phyloP scores from a whole-genome alignment of 2,329 filamentous ascomycete genomes.

The Microdochium nivale region DNA sequence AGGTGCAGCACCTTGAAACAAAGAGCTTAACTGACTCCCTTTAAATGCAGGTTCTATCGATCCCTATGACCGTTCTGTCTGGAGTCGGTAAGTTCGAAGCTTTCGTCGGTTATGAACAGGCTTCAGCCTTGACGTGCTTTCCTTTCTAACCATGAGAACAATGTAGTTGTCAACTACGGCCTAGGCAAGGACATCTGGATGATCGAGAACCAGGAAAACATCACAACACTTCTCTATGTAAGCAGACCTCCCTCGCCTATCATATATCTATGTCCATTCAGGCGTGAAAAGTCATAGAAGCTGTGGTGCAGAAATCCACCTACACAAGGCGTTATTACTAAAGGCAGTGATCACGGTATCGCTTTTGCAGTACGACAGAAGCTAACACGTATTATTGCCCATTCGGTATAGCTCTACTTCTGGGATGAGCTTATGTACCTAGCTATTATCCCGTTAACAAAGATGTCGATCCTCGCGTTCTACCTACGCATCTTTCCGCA shows the following conservation, averaged over 20 bases:
- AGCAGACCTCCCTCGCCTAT: constrained; percentile 4
- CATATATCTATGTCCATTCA: too few species aligned
- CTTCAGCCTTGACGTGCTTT: background rate
- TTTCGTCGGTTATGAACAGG: background rate
- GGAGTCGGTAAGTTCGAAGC: constrained; percentile 14
- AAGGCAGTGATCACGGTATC: too few species aligned
- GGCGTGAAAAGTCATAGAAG: too few species aligned
- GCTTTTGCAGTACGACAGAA: too few species aligned
- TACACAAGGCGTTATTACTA: too few species aligned
- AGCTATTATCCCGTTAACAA: constrained; percentile 18
- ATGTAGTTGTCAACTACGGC: constrained; percentile 25
- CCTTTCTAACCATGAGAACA: background rate
- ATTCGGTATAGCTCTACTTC: constrained; percentile 14
- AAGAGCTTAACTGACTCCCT: too few species aligned
- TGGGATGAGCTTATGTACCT: constrained; percentile 21
- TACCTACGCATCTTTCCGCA: constrained; percentile 25
- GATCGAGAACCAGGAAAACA: constrained; percentile 25
- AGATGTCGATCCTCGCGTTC: constrained; percentile 27
- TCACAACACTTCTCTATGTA: constrained; percentile 29
- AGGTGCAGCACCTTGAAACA: too few species aligned
- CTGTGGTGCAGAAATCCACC: too few species aligned
- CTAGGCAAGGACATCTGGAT: constrained; percentile 36
- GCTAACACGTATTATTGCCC: too few species aligned
- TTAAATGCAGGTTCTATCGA: constrained; percentile 12
- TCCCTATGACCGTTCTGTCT: constrained; percentile 13